Conservation (phyloP, 2,329 filamentous ascomycete genomes). For the Colletotrichum euphorbiae region DNA sequence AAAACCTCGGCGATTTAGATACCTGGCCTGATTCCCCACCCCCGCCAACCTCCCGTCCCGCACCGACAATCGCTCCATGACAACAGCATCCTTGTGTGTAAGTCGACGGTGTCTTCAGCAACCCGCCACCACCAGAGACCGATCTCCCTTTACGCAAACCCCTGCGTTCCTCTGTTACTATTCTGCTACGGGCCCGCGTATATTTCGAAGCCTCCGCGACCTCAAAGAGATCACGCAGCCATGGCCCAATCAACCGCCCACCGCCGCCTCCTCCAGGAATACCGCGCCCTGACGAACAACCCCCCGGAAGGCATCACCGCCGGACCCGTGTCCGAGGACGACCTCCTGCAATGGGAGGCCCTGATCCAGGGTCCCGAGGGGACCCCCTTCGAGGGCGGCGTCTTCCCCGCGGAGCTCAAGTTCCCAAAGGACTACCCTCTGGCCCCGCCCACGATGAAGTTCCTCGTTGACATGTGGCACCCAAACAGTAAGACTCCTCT, state of each 20-base stretch:
- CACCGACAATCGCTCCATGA: slow-evolving; percentile 11
- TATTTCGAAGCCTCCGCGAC: too few relatives aligned
- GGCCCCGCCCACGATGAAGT: slow-evolving; percentile 95
- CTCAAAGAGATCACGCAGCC: slow-evolving; percentile 5
- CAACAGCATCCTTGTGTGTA: slow-evolving; percentile 12
- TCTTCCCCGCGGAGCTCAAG: slow-evolving; percentile 94
- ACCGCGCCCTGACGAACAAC: slow-evolving; percentile 92
- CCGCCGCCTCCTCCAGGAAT: slow-evolving; percentile 93
- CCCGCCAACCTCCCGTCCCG: slow-evolving; percentile 27
- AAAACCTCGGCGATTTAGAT: slow-evolving; percentile 34
- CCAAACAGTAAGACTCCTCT: slow-evolving; percentile 78
- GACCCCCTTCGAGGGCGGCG: slow-evolving; percentile 94
- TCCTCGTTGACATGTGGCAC: slow-evolving; percentile 94
- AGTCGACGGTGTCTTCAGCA: slow-evolving; percentile 32
- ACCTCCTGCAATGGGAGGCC: slow-evolving; percentile 96
- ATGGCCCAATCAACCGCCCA: slow-evolving; percentile 74
- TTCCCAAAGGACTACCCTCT: slow-evolving; percentile 98
- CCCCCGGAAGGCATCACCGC: slow-evolving; percentile 98
- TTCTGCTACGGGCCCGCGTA: too few relatives aligned
- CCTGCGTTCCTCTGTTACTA: neutral
- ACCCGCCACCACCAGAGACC: neutral
- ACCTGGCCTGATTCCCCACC: slow-evolving; percentile 3
- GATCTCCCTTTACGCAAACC: neutral
- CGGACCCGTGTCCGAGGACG: slow-evolving; percentile 91
- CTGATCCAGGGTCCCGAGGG: slow-evolving; percentile 95